Evolutionary conservation across 495 filamentous ascomycete genomes (phyloP).

Genomic region (Hypoxylon intermedium): DNA sequence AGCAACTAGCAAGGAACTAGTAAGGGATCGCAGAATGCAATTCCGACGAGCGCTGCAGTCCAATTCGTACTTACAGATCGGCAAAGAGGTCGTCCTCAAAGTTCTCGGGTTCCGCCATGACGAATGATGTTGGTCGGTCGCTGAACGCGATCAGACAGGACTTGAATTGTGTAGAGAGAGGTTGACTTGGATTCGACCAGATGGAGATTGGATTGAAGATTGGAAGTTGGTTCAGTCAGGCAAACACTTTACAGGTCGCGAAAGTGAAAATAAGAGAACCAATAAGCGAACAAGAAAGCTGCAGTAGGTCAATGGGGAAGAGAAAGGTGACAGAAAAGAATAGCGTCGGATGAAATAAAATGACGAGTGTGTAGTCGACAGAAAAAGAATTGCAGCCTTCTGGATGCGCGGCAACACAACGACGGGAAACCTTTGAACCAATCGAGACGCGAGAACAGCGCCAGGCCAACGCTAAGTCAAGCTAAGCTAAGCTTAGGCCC

Average conservation of each 20-base stretch:
- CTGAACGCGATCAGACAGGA: slow-evolving; percentile 12
- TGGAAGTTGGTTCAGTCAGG: slow-evolving; percentile 12
- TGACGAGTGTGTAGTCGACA: background rate
- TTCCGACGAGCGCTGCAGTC: background rate
- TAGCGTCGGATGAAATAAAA: background rate
- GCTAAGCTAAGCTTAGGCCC: background rate
- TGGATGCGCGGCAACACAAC: slow-evolving; percentile 18
- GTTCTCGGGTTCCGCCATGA: slow-evolving; percentile 87
- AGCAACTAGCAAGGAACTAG: background rate
- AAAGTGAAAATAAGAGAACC: background rate
- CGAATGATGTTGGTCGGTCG: slow-evolving; percentile 22
- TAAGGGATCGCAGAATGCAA: background rate
- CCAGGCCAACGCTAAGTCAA: slow-evolving; percentile 26
- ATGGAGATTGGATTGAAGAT: slow-evolving; percentile 1
- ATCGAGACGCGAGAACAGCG: slow-evolving; percentile 27
- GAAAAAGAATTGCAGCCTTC: slow-evolving; percentile 36
- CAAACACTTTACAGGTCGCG: background rate
- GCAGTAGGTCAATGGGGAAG: background rate
- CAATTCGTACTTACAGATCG: slow-evolving; percentile 76
- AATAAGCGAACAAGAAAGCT: no score
- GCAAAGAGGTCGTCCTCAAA: slow-evolving; percentile 98
- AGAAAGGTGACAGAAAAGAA: slow-evolving; percentile 9
- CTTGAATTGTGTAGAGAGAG: slow-evolving; percentile 7
- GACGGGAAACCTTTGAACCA: slow-evolving; percentile 31
- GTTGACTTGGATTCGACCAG: slow-evolving; percentile 31